Evolutionary conservation across 768 basidiomycete species (phyloP).

Genomic region (Leccinum variicolor): DNA sequence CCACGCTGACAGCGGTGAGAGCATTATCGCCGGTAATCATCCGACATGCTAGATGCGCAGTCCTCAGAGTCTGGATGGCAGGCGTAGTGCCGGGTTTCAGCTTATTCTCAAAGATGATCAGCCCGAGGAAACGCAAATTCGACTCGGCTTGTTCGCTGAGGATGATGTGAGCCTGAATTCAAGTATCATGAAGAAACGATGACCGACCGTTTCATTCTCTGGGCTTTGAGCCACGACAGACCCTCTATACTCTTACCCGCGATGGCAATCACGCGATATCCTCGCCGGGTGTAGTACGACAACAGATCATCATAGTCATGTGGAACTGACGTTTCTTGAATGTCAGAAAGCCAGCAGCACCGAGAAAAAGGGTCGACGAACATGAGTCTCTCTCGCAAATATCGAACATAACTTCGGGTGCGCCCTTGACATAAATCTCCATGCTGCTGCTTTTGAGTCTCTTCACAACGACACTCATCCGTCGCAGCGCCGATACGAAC

Average conservation of each 20-base stretch:
- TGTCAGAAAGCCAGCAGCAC: constrained; percentile 10
- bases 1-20: constrained; percentile 94
- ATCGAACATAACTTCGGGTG: constrained; percentile 95
- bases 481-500: constrained; percentile 86
- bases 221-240: constrained; percentile 95
- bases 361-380: constrained; percentile 41
- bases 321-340: constrained; percentile 58
- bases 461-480: constrained; percentile 99
- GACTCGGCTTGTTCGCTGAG: constrained; percentile 91
- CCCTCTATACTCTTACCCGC: constrained; percentile 95
- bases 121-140: constrained; percentile 83
- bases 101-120: constrained; percentile 98
- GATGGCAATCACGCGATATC: constrained; percentile 96
- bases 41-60: constrained; percentile 87
- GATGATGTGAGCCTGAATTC: constrained; percentile 4
- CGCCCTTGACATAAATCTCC: constrained; percentile 99
- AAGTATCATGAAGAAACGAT: background rate
- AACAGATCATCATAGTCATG: constrained; percentile 94
- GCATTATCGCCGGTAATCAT: constrained; percentile 99
- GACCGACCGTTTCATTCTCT: constrained; percentile 86
- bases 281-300: constrained; percentile 94
- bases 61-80: constrained; percentile 83
- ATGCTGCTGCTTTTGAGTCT: constrained; percentile 89
- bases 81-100: constrained; percentile 89
- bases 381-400: constrained; percentile 93